Evolutionary conservation across 495 filamentous ascomycete genomes (phyloP), one percentile per base, ranked within the genome.

Genomic region (Tetracladium setigerum): DNA sequence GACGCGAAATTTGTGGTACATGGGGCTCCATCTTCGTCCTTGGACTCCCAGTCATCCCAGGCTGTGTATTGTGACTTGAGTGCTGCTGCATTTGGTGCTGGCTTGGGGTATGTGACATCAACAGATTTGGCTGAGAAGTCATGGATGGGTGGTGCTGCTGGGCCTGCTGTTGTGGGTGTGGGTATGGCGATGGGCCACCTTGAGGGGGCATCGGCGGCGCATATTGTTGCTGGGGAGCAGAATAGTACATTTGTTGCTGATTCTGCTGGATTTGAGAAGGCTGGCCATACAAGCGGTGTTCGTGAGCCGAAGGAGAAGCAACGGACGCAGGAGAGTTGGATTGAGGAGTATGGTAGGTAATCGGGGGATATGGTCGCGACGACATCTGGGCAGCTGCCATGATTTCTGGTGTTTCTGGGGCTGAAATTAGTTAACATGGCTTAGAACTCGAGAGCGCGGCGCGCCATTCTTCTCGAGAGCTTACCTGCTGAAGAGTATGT

Each of bases 251-350:
- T 10, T 68, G 66, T 27, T 27, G 22, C 11, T 65, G 66, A 67
- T 95, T 91, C 47, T 87, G 82, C 39, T 80, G 80, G 51, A 87
- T 68, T 68, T 87, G 86, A 53, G 84, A 81, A 31, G 87, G 86
- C 52, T 88, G 87, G 13, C 78, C 81, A 63, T 95, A 97, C 52
- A 96, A 73, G 38, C 69, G 87, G 52, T 88, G 90, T 54, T 98
- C 92, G 57, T 95, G 88, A 17, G 77, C 75, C 39, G 91, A 88
- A 5, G 86, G 83, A 14, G 92, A 96, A 45, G 90, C 84, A 50
- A 96, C 89, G 47, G 92, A 95, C n/a, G 87, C 86, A 31, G 92
- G 92, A 17, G 92, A 95, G 65, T 89, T 94, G 19, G 89, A 95
- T 69, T 95, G 89, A 13, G 91, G 89, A 2, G 91, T 95, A 60